Evolutionary conservation across 2,329 filamentous ascomycete species (phyloP).

Genomic region (Huntiella savannae): DNA sequence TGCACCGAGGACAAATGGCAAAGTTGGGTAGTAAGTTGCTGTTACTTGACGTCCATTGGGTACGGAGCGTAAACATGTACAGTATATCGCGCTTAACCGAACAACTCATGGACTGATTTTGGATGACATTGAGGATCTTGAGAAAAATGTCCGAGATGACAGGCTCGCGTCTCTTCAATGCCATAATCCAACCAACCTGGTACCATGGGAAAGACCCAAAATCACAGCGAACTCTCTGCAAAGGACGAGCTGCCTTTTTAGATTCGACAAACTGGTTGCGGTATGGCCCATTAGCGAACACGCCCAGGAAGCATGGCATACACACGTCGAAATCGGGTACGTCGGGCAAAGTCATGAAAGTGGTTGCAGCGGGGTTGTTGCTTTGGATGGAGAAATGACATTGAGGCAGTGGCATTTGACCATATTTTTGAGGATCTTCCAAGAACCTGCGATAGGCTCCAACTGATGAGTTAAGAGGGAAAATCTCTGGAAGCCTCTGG

Average conservation of each 20-base stretch:
- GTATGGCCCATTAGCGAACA: slow-evolving; percentile 52
- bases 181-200: slow-evolving; percentile 67
- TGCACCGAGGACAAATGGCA: slow-evolving; percentile 54
- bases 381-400: slow-evolving; percentile 36
- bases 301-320: slow-evolving; percentile 53
- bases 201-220: slow-evolving; percentile 66
- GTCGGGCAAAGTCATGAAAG: slow-evolving; percentile 58
- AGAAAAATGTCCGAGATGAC: slow-evolving; percentile 50
- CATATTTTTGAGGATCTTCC: slow-evolving; percentile 28
- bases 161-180: slow-evolving; percentile 45
- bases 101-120: slow-evolving; percentile 29
- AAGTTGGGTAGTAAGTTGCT: slow-evolving; percentile 48
- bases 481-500: background rate
- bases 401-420: slow-evolving; percentile 32
- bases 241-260: slow-evolving; percentile 19
- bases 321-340: slow-evolving; percentile 63
- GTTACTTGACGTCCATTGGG: slow-evolving; percentile 39
- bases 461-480: slow-evolving; percentile 5
- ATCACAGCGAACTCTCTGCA: slow-evolving; percentile 41
- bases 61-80: slow-evolving; percentile 57
- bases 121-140: slow-evolving; percentile 36
- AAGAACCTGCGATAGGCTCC: slow-evolving; percentile 34
- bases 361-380: slow-evolving; percentile 44
- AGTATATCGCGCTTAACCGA: slow-evolving; percentile 31
- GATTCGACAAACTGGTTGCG: slow-evolving; percentile 43